phyloP scores from a whole-genome alignment of 139 green algal genomes.

The Parachlorella kessleri region DNA sequence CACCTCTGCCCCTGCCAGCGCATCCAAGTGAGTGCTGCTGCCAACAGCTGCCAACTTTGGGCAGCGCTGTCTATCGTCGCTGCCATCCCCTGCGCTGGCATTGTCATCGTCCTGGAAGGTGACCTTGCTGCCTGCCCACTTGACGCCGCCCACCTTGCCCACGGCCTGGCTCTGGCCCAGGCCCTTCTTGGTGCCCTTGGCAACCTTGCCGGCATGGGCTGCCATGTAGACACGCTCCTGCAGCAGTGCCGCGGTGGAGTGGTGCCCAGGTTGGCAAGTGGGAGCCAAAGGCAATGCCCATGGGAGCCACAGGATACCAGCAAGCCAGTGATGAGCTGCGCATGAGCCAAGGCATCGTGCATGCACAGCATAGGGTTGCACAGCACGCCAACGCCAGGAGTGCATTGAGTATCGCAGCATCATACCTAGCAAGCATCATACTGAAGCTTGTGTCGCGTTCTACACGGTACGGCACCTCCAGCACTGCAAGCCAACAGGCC shows the following conservation, averaged over 20 bases:
- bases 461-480: too few species aligned
- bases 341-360: not conserved
- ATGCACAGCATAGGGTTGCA: not conserved
- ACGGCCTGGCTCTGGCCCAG: conserved; percentile 41
- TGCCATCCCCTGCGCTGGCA: too few species aligned
- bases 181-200: conserved; percentile 41
- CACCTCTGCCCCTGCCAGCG: not conserved
- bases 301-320: too few species aligned
- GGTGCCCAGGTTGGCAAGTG: too few species aligned
- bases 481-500: too few species aligned
- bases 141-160: conserved; percentile 56
- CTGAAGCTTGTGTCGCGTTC: too few species aligned
- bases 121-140: conserved; percentile 75
- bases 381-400: too few species aligned
- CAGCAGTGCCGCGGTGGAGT: not conserved
- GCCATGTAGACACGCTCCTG: conserved; percentile 43
- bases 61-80: too few species aligned
- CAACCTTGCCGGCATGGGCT: conserved; percentile 48
- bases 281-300: too few species aligned
- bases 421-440: too few species aligned
- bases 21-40: conserved; percentile 5
- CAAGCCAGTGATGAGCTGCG: too few species aligned
- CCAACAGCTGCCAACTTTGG: not conserved
- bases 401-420: too few species aligned
- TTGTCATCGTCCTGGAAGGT: conserved; percentile 69